phyloP scores from a whole-genome alignment of 2,329 filamentous ascomycete species.

The Stagonosporopsis vannaccii region DNA sequence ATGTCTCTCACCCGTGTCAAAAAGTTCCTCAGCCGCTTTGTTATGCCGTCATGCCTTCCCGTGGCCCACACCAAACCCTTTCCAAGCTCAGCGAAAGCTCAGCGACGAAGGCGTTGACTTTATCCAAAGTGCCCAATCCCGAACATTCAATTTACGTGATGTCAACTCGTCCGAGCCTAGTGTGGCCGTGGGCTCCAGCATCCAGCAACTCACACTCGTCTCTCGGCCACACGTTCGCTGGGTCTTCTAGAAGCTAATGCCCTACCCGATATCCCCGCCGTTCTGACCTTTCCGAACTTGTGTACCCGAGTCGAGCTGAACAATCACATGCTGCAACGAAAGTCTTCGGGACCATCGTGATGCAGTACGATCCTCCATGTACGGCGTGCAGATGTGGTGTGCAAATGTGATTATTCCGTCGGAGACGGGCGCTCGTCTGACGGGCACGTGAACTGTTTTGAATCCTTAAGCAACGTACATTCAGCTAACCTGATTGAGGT shows the following conservation, averaged over 20 bases:
- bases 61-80: conserved; percentile 11
- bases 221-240: conserved; percentile 12
- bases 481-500: not conserved
- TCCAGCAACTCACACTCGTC: not conserved
- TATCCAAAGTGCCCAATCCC: conserved; percentile 31
- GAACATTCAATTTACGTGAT: conserved; percentile 42
- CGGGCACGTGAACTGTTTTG: not conserved
- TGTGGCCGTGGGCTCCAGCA: conserved; percentile 1
- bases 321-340: conserved; percentile 10
- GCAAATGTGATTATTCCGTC: conserved; percentile 1
- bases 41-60: conserved; percentile 32
- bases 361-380: not conserved
- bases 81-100: not conserved
- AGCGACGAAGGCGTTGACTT: conserved; percentile 1
- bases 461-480: not conserved
- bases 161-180: conserved; percentile 25
- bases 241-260: conserved; percentile 19
- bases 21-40: conserved; percentile 22
- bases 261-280: conserved; percentile 14
- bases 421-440: not conserved
- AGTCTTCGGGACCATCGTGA: conserved; percentile 5
- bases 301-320: conserved; percentile 1
- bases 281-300: conserved; percentile 2
- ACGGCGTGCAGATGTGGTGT: not conserved
- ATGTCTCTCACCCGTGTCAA: conserved; percentile 6